Evolutionary conservation across 805 yeast species (phyloP), one percentile per base, ranked within the genome.

Genomic region (Schwanniomyces sp.): DNA sequence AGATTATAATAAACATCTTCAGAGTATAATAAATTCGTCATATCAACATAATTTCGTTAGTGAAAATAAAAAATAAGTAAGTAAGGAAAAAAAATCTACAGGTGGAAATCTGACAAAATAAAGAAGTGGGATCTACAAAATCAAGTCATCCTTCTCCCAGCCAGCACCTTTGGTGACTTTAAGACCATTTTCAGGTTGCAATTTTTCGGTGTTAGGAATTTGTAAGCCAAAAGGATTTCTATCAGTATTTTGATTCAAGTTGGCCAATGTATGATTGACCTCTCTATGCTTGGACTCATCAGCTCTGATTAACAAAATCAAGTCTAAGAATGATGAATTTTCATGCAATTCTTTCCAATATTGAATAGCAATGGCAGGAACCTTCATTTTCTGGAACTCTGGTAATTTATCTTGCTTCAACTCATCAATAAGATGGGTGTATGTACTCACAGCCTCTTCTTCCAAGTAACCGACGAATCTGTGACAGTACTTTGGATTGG

Each of bases 251-350:
- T 73, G 81, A 45, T 72, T 62, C 55, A 85, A 73, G 56, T 85
- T 85, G 11, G 88, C 91, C 58, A 85, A 76, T 0, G 91, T 86
- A 57, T 85, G 91, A 66, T 85, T 86, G 26, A 86, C 91, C 58
- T 86, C 91, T 63, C 91, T 75, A 60, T 85, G 91, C 61, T 85
- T 85, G 36, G 89, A 85, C 63, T 85, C 91, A 58, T 85, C 91
- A 1, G 91, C 91, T 52, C 91, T 76, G 21, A 86, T 71, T 54
- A 82, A 75, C 49, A 75, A 72, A 41, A 86, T 69, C 59, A 86
- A 72, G 52, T 85, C 89, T 49, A 72, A 70, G 65, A 85, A 78
- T 2, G 80, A 67, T 25, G 85, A 72, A 21, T 80, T 58, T 27
- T 75, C 75, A 37, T 57, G 56, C 69, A 86, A 70, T 27, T 64